Percentiles rank a stretch among this genome's conserved stretches.
Conservation (phyloP, 2,329 filamentous ascomycete species). For the Fusarium stilboides region DNA sequence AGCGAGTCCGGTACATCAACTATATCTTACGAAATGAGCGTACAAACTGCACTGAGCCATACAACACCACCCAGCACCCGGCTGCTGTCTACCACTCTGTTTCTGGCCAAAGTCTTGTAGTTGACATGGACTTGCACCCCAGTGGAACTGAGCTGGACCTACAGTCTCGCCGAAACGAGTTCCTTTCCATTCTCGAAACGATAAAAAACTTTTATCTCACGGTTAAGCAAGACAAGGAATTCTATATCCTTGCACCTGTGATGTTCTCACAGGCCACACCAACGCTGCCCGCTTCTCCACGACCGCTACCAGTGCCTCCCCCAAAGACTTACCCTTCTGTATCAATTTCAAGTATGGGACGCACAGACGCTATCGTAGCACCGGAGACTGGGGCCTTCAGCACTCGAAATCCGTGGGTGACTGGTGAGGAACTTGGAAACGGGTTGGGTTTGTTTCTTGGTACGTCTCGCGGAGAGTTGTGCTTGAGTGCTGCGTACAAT, state of each 20-base stretch:
- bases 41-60: conserved; percentile 44
- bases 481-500: conserved; percentile 60
- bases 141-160: rapidly evolving
- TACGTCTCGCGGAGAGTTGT: conserved; percentile 55
- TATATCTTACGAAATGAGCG: conserved; percentile 55
- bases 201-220: conserved; percentile 51
- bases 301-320: conserved; percentile 42
- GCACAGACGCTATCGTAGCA: conserved; percentile 54
- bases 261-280: conserved; percentile 45
- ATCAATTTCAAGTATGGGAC: conserved; percentile 55
- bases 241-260: conserved; percentile 46
- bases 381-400: conserved; percentile 49
- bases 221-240: conserved; percentile 51
- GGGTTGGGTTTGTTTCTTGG: conserved; percentile 59
- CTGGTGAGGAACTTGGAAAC: conserved; percentile 61
- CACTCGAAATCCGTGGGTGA: conserved; percentile 59
- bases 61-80: conserved; percentile 44
- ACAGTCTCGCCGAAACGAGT: conserved; percentile 33
- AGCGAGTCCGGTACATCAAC: conserved; percentile 48
- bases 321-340: conserved; percentile 49
- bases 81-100: conserved; percentile 53
- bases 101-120: conserved; percentile 45
- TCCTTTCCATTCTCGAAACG: conserved; percentile 40
- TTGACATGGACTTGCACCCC: conserved; percentile 44
- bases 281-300: conserved; percentile 12